phyloP scores from a whole-genome alignment of 257 asterid species.

The Mentha longifolia region DNA sequence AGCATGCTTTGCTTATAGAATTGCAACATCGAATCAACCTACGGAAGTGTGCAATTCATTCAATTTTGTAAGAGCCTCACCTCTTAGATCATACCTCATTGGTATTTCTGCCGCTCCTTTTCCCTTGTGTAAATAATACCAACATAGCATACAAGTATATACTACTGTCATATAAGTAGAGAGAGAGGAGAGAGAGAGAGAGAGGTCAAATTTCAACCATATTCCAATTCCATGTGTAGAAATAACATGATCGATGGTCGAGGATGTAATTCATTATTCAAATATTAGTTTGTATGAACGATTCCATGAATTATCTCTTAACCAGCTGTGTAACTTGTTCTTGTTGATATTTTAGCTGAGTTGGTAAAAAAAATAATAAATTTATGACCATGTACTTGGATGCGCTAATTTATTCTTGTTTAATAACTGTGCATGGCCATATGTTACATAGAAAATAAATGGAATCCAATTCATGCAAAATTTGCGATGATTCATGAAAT shows the following conservation, averaged over 20 bases:
- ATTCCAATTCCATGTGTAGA: neutral
- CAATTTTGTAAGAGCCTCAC: conserved; percentile 19
- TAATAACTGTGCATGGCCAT: no score
- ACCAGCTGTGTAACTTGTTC: neutral
- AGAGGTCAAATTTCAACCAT: neutral
- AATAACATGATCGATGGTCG: neutral
- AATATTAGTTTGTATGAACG: neutral
- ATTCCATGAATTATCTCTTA: neutral
- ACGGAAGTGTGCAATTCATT: conserved; percentile 2
- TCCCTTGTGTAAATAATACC: conserved; percentile 45
- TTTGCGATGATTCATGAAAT: neutral
- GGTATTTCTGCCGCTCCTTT: neutral
- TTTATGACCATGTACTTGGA: no score
- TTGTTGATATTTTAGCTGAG: neutral
- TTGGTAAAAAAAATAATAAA: neutral
- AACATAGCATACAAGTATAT: conserved; percentile 32
- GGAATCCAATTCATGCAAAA: neutral
- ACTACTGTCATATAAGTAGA: conserved; percentile 6
- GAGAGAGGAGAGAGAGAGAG: neutral
- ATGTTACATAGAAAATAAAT: no score
- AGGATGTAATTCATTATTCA: neutral
- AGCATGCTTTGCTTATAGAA: conserved; percentile 82
- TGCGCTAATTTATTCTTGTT: no score
- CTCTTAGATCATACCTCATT: neutral
- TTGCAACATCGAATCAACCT: conserved; percentile 2